Base-by-base conservation (phyloP, 345 rosid genomes). In the Cardamine chenopodiifolia region DNA sequence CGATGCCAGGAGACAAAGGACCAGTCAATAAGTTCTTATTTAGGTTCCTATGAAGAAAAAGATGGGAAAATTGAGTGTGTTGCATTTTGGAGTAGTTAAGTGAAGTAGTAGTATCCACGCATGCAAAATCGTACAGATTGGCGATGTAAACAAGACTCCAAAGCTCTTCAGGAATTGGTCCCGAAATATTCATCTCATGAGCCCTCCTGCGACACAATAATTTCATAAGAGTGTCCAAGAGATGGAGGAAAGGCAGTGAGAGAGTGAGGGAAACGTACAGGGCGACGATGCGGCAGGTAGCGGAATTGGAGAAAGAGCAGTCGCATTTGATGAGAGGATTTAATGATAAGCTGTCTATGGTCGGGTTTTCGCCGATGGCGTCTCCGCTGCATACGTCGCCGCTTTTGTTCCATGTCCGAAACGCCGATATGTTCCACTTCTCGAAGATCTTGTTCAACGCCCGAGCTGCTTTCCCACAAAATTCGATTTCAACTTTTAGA, bases 251-350 rank as follows among this genome's bases (percentile, higher is more conserved):
- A 5, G 31, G 13, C 55, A 19, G 26, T 32, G 44, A 5, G 62
- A 53, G 4, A 69, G 18, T 2, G 70, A 52, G 5, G 35, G 70
- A 63, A 40, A 57, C 0, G 20, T 78, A 78, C 81, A 78, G 70
- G 20, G 23, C 31, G 3, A 69, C 72, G 62, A 79, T 79, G 61
- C 78, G 82, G 56, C 82, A 82, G 73, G 69, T 34, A 3, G 85
- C 76, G 67, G 54, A 42, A 39, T 37, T 75, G 56, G 3, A 29
- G 59, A 25, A 78, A 62, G 57, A 56, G 60, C 93, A 89, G 60
- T 79, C 83, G 70, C 93, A 89, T 80, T 70, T 84, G 81, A 86
- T 83, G 4, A 83, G 74, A 14, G 90, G 87, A 18, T 86, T 85
- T 79, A 72, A 3, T 31, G 3, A n/a, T 0, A 1, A 0, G 40